Evolutionary conservation across 495 filamentous ascomycete species (phyloP).

Genomic region (Tuber microsphaerosporum): DNA sequence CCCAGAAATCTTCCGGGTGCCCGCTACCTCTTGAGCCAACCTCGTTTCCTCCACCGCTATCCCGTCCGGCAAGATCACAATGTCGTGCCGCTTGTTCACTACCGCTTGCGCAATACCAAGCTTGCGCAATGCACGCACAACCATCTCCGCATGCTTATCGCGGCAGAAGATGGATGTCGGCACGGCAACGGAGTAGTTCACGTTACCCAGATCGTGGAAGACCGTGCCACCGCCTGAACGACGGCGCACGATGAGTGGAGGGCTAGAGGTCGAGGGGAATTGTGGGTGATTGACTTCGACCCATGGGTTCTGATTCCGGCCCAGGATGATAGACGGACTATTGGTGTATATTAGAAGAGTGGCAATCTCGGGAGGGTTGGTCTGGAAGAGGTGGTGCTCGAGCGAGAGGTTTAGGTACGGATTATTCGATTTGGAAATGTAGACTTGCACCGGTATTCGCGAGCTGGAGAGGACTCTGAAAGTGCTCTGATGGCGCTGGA

Average conservation of each 20-base stretch:
- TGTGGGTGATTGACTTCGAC: constrained; percentile 69
- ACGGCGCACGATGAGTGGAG: constrained; percentile 62
- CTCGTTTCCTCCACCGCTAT: constrained; percentile 10
- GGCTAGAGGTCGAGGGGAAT: constrained; percentile 42
- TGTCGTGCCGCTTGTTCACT: constrained; percentile 90
- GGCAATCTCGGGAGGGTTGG: constrained; percentile 60
- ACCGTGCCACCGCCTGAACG: constrained; percentile 86
- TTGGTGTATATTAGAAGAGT: constrained; percentile 86
- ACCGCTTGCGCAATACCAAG: constrained; percentile 49
- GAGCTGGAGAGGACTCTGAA: constrained; percentile 24
- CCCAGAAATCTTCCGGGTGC: constrained; percentile 73
- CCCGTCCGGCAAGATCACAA: constrained; percentile 58
- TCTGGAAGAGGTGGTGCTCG: constrained; percentile 79
- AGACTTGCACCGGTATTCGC: constrained; percentile 51
- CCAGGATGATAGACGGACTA: constrained; percentile 75
- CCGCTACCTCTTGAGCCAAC: constrained; percentile 32
- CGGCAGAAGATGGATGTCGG: constrained; percentile 67
- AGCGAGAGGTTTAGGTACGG: constrained; percentile 94
- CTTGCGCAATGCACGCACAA: constrained; percentile 63
- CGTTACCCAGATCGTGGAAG: constrained; percentile 84
- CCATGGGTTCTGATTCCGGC: constrained; percentile 97
- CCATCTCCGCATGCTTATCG: constrained; percentile 83
- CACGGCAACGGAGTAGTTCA: constrained; percentile 87
- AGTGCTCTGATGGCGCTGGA: constrained; percentile 11
- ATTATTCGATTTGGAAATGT: constrained; percentile 64